These are phyloP conservation scores for Penicillium sp. DNA, from an alignment of 2,329 filamentous ascomycete species.

Conservation along the genomic window DNA sequence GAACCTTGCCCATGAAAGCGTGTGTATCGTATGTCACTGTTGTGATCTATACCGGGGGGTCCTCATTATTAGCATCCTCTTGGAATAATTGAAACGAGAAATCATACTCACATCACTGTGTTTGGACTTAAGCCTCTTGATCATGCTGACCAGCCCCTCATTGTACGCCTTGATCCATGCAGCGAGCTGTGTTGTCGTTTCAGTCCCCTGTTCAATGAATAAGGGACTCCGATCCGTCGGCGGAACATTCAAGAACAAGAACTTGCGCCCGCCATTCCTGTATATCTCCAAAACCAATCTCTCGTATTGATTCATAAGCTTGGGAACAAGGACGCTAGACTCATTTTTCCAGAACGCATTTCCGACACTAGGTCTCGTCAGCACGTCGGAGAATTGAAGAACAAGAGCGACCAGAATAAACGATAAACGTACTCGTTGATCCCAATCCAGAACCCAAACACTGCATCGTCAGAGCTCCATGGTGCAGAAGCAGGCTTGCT, in stretches of 20 bases:
- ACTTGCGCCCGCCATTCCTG: constrained; percentile 59
- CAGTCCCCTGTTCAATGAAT: constrained; percentile 24
- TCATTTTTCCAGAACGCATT: constrained; percentile 31
- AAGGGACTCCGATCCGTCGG: constrained; percentile 41
- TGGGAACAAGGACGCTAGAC: constrained; percentile 33
- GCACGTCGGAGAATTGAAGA: no score
- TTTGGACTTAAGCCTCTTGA: constrained; percentile 19
- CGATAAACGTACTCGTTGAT: constrained; percentile 34
- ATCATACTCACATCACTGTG: constrained; percentile 26
- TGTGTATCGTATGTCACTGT: constrained; percentile 35
- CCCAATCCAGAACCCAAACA: constrained; percentile 41
- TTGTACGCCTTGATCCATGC: constrained; percentile 32
- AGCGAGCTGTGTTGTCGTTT: constrained; percentile 21
- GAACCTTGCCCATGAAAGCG: constrained; percentile 34
- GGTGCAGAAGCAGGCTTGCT: constrained; percentile 34
- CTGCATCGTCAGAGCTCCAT: constrained; percentile 30
- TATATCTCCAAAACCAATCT: constrained; percentile 54
- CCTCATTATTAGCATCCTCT: not conserved
- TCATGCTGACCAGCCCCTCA: constrained; percentile 26
- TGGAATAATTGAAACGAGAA: not conserved
- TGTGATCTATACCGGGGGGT: constrained; percentile 23
- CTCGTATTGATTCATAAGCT: constrained; percentile 52
- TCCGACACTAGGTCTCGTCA: constrained; percentile 27
- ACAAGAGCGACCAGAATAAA: no score
- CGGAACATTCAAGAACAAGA: constrained; percentile 64